These are phyloP conservation scores for Lathyrus tuberosus DNA, from an alignment of 306 rosid genomes.

Conservation along the genomic window DNA sequence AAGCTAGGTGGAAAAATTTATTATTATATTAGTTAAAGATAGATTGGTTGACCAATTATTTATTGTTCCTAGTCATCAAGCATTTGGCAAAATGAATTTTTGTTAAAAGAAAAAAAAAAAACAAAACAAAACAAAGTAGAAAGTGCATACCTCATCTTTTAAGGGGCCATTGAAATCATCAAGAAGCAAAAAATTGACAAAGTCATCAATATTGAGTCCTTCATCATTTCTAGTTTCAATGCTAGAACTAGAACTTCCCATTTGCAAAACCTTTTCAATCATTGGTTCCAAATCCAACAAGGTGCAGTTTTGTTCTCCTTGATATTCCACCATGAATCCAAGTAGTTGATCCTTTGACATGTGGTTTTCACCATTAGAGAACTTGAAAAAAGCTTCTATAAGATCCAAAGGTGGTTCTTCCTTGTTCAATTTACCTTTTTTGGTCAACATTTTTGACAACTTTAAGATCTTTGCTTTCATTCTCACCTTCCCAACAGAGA, in stretches of 20 bases:
- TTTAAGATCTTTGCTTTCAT: slow-evolving; percentile 39
- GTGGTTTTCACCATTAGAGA: slow-evolving; percentile 46
- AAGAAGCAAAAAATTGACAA: slow-evolving; percentile 59
- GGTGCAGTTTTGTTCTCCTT: slow-evolving; percentile 55
- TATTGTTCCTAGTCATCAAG: no score
- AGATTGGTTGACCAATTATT: no score
- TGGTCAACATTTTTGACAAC: slow-evolving; percentile 53
- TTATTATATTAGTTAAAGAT: no score
- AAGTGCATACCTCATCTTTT: slow-evolving; percentile 54
- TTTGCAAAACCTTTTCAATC: slow-evolving; percentile 44
- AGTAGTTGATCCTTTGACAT: slow-evolving; percentile 66
- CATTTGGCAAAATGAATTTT: neutral
- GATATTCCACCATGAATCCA: slow-evolving; percentile 62
- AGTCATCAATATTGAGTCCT: slow-evolving; percentile 50
- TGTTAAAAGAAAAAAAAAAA: neutral
- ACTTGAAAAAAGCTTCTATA: slow-evolving; percentile 53
- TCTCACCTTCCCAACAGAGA: slow-evolving; percentile 23
- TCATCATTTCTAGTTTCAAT: neutral
- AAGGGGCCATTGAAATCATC: slow-evolving; percentile 65
- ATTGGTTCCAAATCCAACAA: slow-evolving; percentile 49
- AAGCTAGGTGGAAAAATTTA: no score
- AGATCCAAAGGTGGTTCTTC: slow-evolving; percentile 62
- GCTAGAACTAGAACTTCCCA: slow-evolving; percentile 38
- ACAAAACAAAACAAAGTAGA: neutral
- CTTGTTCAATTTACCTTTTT: slow-evolving; percentile 55